Conservation (phyloP, 768 basidiomycete species). For the Leccinellum rugosiceps region DNA sequence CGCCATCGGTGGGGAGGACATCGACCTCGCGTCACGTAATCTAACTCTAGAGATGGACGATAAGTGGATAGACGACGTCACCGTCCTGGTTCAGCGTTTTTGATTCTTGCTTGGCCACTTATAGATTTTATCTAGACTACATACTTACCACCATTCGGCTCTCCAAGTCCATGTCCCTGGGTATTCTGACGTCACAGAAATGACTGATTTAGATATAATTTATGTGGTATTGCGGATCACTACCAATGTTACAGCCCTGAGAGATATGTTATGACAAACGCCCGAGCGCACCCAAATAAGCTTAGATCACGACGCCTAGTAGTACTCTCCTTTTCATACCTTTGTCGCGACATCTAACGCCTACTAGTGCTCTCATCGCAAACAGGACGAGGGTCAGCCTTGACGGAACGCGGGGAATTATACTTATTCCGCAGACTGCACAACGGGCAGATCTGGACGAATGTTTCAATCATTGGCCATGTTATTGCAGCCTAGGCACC, state of each 20-base stretch:
- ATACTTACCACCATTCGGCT: not conserved
- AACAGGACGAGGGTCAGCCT: constrained; percentile 15
- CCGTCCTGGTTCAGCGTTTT: constrained; percentile 42
- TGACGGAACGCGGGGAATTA: constrained; percentile 18
- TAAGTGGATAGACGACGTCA: constrained; percentile 50
- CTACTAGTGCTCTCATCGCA: constrained; percentile 23
- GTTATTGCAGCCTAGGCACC: constrained; percentile 57
- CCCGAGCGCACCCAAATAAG: constrained; percentile 8
- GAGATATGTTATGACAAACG: constrained; percentile 15
- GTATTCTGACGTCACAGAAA: not conserved
- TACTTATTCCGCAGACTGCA: constrained; percentile 44
- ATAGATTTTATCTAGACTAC: not conserved
- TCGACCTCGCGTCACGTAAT: constrained; percentile 38
- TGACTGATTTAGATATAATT: not conserved
- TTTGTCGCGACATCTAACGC: constrained; percentile 1
- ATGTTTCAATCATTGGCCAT: constrained; percentile 73
- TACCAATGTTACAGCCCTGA: constrained; percentile 2
- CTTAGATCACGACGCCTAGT: not conserved
- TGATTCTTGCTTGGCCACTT: constrained; percentile 10
- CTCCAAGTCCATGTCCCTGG: not conserved
- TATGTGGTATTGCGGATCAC: constrained; percentile 9
- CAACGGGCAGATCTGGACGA: constrained; percentile 57
- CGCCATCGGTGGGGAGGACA: constrained; percentile 42
- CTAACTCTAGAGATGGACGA: constrained; percentile 50
- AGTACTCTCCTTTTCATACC: not conserved